Conservation (phyloP, 805 yeast genomes). For the Candida coleopterorum region DNA sequence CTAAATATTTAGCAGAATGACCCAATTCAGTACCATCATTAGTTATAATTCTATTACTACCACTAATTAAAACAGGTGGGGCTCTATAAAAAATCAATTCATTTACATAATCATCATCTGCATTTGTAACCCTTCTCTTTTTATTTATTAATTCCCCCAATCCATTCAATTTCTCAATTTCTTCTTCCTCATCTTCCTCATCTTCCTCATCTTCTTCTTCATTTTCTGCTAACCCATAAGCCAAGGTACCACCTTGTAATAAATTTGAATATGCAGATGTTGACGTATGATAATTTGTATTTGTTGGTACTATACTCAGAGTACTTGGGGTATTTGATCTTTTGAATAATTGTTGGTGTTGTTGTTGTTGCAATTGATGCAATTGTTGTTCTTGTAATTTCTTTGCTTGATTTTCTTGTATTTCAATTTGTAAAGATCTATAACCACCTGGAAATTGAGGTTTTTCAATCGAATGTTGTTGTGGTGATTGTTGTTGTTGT, state of each 20-base stretch:
- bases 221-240: constrained; percentile 25
- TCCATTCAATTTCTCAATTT: constrained; percentile 9
- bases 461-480: constrained; percentile 1
- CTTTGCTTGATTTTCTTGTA: constrained; percentile 11
- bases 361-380: constrained; percentile 16
- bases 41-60: constrained; percentile 14
- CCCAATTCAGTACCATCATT: constrained; percentile 42
- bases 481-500: neutral
- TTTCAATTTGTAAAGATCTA: constrained; percentile 11
- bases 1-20: constrained; percentile 70
- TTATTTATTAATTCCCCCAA: constrained; percentile 23
- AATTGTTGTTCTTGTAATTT: constrained; percentile 15
- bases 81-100: constrained; percentile 61
- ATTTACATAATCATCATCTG: constrained; percentile 7
- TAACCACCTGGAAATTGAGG: constrained; percentile 10
- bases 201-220: neutral
- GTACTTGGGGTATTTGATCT: constrained; percentile 14
- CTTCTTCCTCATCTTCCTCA: neutral
- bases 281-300: constrained; percentile 22
- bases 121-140: constrained; percentile 16
- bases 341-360: constrained; percentile 13
- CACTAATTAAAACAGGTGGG: constrained; percentile 47
- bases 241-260: constrained; percentile 34
- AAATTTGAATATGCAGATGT: constrained; percentile 33
- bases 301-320: constrained; percentile 11